Evolutionary conservation across 2,329 filamentous ascomycete genomes (phyloP).

Genomic region (Penicillium janthinellum): DNA sequence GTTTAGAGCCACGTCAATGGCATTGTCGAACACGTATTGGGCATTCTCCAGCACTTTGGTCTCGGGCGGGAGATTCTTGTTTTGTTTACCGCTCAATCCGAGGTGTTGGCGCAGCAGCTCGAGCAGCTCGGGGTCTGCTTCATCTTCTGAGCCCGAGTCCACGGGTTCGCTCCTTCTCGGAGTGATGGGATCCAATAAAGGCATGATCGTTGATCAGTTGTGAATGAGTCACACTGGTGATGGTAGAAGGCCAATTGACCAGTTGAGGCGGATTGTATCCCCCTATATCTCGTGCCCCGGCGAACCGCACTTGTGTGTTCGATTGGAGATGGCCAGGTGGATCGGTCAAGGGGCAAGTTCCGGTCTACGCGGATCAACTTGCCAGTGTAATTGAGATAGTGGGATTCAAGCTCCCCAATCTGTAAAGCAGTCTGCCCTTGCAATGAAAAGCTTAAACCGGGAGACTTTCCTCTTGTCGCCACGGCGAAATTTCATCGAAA

Average conservation of each 20-base stretch:
- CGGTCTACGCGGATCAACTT: not conserved
- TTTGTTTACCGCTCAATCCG: constrained; percentile 59
- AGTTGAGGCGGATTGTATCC: not conserved
- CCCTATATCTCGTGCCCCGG: constrained; percentile 13
- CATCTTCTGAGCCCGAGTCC: constrained; percentile 79
- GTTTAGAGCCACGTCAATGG: constrained; percentile 88
- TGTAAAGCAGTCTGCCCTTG: not conserved
- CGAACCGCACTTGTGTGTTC: not conserved
- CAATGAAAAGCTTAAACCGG: constrained; percentile 1
- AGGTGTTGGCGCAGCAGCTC: constrained; percentile 82
- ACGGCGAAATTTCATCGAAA: constrained; percentile 21
- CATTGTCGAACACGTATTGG: constrained; percentile 86
- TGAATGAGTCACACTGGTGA: not conserved
- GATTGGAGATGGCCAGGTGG: constrained; percentile 3
- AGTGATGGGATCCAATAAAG: constrained; percentile 21
- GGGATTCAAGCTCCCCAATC: too few species aligned
- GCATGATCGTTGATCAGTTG: constrained; percentile 9
- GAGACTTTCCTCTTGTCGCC: constrained; percentile 15
- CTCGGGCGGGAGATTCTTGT: constrained; percentile 63
- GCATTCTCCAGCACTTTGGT: constrained; percentile 81
- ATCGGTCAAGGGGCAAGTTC: not conserved
- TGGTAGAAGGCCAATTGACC: not conserved
- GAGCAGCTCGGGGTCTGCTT: constrained; percentile 83
- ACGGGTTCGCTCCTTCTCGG: constrained; percentile 15
- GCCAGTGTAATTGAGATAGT: not conserved